Base-by-base conservation (phyloP, 805 yeast genomes). In the Pichia occidentalis region DNA sequence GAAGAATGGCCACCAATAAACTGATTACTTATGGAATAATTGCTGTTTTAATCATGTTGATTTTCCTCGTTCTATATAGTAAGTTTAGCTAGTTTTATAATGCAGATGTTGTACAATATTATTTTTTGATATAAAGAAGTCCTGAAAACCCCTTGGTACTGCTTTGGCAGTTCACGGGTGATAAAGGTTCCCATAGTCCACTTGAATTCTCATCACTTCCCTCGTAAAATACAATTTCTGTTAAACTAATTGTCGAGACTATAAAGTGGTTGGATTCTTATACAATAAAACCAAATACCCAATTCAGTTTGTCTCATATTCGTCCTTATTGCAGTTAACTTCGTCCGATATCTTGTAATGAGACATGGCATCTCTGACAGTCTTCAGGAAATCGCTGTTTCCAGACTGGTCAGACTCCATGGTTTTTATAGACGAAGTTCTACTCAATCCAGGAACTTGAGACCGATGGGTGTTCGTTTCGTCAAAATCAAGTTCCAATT, bases 1-100 rank as follows among this genome's bases (percentile, higher is more conserved):
- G 97, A 60, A 68, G 97, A 52, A 70, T 88, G 69, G 86, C 94
- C 9, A 90, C 96, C 5, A 90, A 90, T 61, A 82, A 86, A 59
- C 70, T 88, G 49, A 82, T 90, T 46, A 85, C 95, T 40, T 85
- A 86, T 52, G 94, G 94, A 9, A 90, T 90, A 40, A 90, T 90
- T 39, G 95, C 84, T 6, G 88, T 90, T 14, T 70, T 90, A 53
- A 77, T 90, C 6, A 53, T 90, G 37, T 68, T 90, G 52, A 90
- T 90, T 33, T 64, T 90, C 46, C 67, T 90, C 46, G 96, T 87
- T 6, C 65, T 90, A 39, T 84, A 85, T 34, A 79, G 86, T 56
- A 90, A 90, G 61, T 83, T 86, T 58, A 71, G 76, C 68, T 81
- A 58, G 47, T 34, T 5, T 4, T 25, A 9, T 16, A 23, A 29